Conservation (phyloP, 768 basidiomycete genomes). For the Leccinum broughii region DNA sequence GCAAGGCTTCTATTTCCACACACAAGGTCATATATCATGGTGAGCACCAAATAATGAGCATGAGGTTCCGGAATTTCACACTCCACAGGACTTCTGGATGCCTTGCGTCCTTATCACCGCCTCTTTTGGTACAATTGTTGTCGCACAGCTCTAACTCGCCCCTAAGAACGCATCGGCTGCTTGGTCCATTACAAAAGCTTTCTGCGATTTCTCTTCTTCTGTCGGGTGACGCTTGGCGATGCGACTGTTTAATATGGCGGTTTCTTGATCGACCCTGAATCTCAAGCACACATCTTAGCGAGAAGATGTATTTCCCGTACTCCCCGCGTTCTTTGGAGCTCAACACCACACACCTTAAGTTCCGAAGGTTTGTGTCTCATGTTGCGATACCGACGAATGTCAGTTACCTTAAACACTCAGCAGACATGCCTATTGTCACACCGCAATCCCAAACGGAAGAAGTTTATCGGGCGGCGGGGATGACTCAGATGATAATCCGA, state of each 20-base stretch:
- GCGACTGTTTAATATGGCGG: background rate
- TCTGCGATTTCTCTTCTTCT: background rate
- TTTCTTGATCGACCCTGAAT: background rate
- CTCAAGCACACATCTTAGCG: background rate
- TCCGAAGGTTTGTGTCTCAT: background rate
- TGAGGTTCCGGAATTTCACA: background rate
- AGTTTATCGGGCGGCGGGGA: background rate
- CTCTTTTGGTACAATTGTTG: background rate
- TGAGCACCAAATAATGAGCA: background rate
- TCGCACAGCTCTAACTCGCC: background rate
- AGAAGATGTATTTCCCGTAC: background rate
- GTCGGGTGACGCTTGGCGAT: background rate
- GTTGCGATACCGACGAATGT: background rate
- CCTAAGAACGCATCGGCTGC: background rate
- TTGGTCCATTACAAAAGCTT: no score
- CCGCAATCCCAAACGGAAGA: background rate
- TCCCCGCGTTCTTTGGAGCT: background rate
- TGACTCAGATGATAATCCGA: background rate
- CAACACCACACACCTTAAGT: background rate
- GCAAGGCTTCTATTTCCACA: background rate
- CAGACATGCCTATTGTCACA: background rate
- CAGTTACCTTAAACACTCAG: background rate
- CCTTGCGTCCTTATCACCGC: background rate
- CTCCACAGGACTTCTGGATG: background rate
- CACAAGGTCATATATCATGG: background rate